phyloP scores from a whole-genome alignment of 2,329 filamentous ascomycete genomes.

The Didymella sp. region DNA sequence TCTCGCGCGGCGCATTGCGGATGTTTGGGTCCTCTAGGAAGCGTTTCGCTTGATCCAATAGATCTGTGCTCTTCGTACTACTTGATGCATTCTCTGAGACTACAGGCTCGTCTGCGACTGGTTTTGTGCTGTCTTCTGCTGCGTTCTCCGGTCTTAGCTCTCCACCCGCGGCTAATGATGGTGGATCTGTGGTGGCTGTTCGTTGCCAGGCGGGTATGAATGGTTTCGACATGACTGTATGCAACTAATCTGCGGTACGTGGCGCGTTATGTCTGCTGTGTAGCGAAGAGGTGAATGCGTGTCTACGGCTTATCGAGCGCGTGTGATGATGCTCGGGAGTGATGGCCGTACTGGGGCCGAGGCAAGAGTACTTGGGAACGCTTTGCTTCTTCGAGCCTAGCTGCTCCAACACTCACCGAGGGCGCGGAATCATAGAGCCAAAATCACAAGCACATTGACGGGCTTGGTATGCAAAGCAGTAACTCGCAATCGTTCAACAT shows the following conservation, averaged over 20 bases:
- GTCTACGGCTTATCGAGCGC: slow-evolving; percentile 11
- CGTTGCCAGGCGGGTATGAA: slow-evolving; percentile 49
- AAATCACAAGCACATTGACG: neutral
- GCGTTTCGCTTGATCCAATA: slow-evolving; percentile 71
- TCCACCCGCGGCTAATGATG: slow-evolving; percentile 20
- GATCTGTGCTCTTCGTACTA: slow-evolving; percentile 10
- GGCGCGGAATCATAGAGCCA: too few species aligned
- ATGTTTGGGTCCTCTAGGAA: slow-evolving; percentile 81
- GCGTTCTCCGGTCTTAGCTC: slow-evolving; percentile 23
- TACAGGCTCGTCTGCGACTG: slow-evolving; percentile 25
- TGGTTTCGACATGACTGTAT: slow-evolving; percentile 31
- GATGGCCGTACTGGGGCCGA: slow-evolving; percentile 29
- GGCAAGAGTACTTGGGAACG: slow-evolving; percentile 19
- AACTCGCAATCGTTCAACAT: neutral
- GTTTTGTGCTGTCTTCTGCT: slow-evolving; percentile 19
- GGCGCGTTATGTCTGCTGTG: neutral
- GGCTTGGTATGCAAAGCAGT: neutral
- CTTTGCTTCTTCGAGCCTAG: slow-evolving; percentile 4
- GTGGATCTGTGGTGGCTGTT: slow-evolving; percentile 20
- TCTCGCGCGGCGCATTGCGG: slow-evolving; percentile 70
- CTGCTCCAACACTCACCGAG: neutral
- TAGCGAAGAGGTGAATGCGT: neutral
- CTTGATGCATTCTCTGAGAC: slow-evolving; percentile 20
- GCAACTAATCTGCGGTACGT: neutral
- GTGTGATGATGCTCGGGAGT: slow-evolving; percentile 24